Base-by-base conservation (phyloP, 1,284 basidiomycete genomes). In the Leccinum subrobustum region DNA sequence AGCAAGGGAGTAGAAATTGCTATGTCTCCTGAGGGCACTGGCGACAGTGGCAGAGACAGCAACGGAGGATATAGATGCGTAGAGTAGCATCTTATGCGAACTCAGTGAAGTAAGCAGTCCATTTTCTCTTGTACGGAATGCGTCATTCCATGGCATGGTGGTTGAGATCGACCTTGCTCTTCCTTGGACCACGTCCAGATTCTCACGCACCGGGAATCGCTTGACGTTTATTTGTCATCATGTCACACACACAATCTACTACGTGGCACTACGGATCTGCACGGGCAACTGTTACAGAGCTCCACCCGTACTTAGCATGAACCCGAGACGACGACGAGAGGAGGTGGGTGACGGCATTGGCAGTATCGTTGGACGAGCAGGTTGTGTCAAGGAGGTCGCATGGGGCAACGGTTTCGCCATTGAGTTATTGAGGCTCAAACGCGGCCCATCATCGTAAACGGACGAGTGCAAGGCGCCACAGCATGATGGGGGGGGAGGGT, bases 1-100 rank as follows among this genome's bases (percentile, higher is more conserved):
- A 11, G 92, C 86, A 4, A 97, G 91, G 12, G 95, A 90, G 72
- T 96, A 99, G 79, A 97, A 98, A 79, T 97, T 98, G 70, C 89
- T 89, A 67, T 97, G 85, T 60, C 85, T 89, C 68, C 87, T 83
- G 67, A 96, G 83, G 4, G 95, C 95, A 73, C 90, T 91, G 56
- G 83, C 78, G 60, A 96, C 81, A 23, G 91, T 88, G 12, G 83
- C 84, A 0, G 82, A 82, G 37, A 94, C 87, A 0, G 91, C 85
- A n/a, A 86, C 68, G 33, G 86, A 79, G 50, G 93, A 95, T 62
- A 89, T 70, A 25, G 87, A 65, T 39, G 81, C 80, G 72, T 96
- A 96, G 56, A 92, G 73, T 18, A 88, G 73, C 52, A 93, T 76
- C 58, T 89, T 80, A 73, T 89, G 85, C 11, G 84, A 79, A 62